A percentile compares a stretch with the other conserved stretches of the same genome.
These are phyloP conservation scores for Erodium moschatum DNA, from an alignment of 441 rosid species.

Conservation along the genomic window DNA sequence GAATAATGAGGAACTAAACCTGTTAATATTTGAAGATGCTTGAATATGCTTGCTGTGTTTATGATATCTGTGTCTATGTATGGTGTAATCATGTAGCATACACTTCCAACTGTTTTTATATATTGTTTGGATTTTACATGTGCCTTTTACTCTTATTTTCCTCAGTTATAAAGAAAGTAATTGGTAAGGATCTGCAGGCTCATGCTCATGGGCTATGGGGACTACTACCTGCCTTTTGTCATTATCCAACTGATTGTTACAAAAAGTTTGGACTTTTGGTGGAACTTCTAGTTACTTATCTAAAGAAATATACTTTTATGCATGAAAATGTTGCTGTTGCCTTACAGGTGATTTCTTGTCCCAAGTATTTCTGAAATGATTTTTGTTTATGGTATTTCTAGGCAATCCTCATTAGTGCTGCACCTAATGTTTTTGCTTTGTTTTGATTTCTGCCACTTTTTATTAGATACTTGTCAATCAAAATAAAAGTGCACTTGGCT, in stretches of 20 bases:
- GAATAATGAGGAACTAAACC: background rate
- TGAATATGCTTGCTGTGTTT: background rate
- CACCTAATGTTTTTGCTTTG: constrained; percentile 7
- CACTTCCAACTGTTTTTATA: background rate
- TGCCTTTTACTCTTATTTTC: constrained; percentile 14
- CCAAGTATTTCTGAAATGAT: background rate
- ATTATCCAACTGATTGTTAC: constrained; percentile 55
- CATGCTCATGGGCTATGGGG: constrained; percentile 59
- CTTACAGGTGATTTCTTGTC: constrained; percentile 43
- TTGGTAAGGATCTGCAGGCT: constrained; percentile 53
- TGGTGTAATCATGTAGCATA: background rate
- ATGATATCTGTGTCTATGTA: constrained; percentile 6
- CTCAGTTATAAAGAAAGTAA: constrained; percentile 56
- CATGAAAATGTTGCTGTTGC: constrained; percentile 57
- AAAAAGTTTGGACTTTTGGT: constrained; percentile 47
- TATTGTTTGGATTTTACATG: constrained; percentile 15
- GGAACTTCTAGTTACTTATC: constrained; percentile 44
- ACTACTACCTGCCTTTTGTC: constrained; percentile 76
- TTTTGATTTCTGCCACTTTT: background rate
- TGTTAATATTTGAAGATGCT: background rate
- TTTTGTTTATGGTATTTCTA: background rate
- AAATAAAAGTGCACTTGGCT: constrained; percentile 40
- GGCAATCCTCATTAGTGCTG: background rate
- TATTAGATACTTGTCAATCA: constrained; percentile 60
- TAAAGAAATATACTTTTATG: constrained; percentile 58